These are phyloP conservation scores for Sideroxylon spinosum DNA, from an alignment of 179 eudicot species.

Conservation along the genomic window DNA sequence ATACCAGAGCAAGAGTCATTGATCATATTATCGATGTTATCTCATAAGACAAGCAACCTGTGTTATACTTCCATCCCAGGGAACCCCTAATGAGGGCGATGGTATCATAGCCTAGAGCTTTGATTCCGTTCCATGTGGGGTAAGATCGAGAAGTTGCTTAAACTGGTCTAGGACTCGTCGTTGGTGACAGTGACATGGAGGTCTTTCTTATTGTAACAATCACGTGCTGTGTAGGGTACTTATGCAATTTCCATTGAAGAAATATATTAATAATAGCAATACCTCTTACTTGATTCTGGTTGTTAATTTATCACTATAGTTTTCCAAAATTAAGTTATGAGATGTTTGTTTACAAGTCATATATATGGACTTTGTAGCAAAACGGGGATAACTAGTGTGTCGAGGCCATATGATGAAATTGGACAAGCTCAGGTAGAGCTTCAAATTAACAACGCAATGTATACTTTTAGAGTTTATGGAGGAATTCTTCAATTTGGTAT, in stretches of 20 bases:
- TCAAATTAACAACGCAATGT: no score
- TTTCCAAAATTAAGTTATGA: no score
- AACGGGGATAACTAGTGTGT: no score
- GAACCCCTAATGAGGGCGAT: not conserved
- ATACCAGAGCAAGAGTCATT: slow-evolving; percentile 19
- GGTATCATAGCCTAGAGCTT: slow-evolving; percentile 23
- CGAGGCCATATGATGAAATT: no score
- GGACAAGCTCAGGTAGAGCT: no score
- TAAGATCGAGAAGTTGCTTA: not conserved
- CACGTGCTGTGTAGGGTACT: not conserved
- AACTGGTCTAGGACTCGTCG: rapidly evolving
- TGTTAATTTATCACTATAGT: no score
- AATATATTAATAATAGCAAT: not conserved
- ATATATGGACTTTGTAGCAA: no score
- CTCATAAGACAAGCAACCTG: slow-evolving; percentile 24
- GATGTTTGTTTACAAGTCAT: no score
- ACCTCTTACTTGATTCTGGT: no score
- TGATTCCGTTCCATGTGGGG: slow-evolving; percentile 23
- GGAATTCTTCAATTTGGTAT: no score
- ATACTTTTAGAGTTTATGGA: no score
- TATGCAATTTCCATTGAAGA: slow-evolving; percentile 13
- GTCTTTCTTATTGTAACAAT: not conserved
- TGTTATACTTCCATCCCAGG: not conserved
- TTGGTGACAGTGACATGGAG: no score
- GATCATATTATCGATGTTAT: not conserved